Evolutionary conservation across 1,139 yeast species (phyloP).

Genomic region (Nakaseomyces kungkrabaensis): DNA sequence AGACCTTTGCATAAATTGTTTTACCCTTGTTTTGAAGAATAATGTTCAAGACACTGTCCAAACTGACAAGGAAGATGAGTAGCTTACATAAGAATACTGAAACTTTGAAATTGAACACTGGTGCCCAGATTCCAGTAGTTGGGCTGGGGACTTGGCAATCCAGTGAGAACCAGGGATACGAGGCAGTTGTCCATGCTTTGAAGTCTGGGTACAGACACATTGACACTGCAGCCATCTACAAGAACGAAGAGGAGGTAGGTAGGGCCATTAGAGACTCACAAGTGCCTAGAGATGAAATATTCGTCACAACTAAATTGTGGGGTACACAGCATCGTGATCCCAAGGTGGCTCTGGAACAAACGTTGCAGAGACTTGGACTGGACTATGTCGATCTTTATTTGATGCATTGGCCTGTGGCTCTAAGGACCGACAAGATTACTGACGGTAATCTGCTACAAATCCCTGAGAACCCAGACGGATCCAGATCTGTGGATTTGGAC

Average conservation of each 20-base stretch:
- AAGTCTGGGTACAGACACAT: conserved; percentile 68
- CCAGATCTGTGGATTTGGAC: conserved; percentile 31
- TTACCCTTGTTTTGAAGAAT: not conserved
- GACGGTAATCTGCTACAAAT: conserved; percentile 30
- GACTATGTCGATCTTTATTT: conserved; percentile 77
- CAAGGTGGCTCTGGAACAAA: conserved; percentile 46
- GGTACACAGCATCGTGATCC: conserved; percentile 54
- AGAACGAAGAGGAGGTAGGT: conserved; percentile 63
- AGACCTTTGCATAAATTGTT: not conserved
- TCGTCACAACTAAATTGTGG: conserved; percentile 77
- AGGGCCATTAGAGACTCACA: conserved; percentile 55
- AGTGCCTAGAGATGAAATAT: conserved; percentile 59
- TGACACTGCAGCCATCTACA: conserved; percentile 65
- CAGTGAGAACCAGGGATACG: conserved; percentile 47
- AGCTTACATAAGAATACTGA: conserved; percentile 21
- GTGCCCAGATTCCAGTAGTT: conserved; percentile 53
- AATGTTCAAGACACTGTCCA: not conserved
- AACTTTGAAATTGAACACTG: conserved; percentile 46
- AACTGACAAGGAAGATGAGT: not conserved
- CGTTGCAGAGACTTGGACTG: conserved; percentile 55
- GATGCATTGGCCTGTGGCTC: conserved; percentile 76
- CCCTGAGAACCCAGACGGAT: conserved; percentile 38
- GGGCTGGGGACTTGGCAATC: conserved; percentile 82
- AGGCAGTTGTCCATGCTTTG: conserved; percentile 54
- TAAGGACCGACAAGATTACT: conserved; percentile 36